Conservation (phyloP, 2,329 filamentous ascomycete species). For the Sporothrix variecibatus region DNA sequence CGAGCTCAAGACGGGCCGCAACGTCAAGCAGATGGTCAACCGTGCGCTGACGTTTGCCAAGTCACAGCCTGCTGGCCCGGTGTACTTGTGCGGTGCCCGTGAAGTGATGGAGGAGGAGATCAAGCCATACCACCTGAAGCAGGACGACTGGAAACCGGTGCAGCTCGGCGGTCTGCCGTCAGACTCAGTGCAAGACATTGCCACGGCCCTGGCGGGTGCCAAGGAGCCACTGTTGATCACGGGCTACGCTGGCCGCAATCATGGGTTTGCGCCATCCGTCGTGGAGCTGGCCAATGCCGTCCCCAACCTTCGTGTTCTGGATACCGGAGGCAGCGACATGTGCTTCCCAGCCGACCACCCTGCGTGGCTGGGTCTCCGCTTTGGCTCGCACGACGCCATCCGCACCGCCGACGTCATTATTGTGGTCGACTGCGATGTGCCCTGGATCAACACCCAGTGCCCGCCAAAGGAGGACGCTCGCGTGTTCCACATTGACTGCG, state of each 20-base stretch:
- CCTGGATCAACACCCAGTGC: conserved; percentile 83
- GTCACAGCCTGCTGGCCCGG: conserved; percentile 75
- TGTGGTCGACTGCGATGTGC: conserved; percentile 86
- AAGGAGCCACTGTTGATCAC: conserved; percentile 69
- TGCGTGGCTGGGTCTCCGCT: conserved; percentile 69
- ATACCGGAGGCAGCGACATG: conserved; percentile 79
- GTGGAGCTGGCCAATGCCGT: conserved; percentile 68
- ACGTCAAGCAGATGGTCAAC: conserved; percentile 88
- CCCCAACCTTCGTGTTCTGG: conserved; percentile 69
- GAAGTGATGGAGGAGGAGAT: conserved; percentile 88
- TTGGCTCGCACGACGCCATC: conserved; percentile 72
- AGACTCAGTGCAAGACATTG: conserved; percentile 58
- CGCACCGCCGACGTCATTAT: conserved; percentile 79
- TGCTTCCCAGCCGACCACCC: conserved; percentile 73
- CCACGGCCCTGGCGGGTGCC: conserved; percentile 63
- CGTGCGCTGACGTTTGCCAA: conserved; percentile 80
- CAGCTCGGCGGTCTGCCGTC: conserved; percentile 62
- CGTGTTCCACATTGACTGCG: conserved; percentile 66
- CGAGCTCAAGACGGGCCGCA: conserved; percentile 81
- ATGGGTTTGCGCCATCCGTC: conserved; percentile 60
- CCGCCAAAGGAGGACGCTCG: conserved; percentile 54
- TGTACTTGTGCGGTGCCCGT: conserved; percentile 75
- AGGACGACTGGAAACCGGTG: conserved; percentile 70
- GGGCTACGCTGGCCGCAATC: conserved; percentile 71
- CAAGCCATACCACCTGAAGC: conserved; percentile 67